These are phyloP conservation scores for Dissophora ornata DNA, from an alignment of 192 early-diverging fungal genomes.

Conservation along the genomic window DNA sequence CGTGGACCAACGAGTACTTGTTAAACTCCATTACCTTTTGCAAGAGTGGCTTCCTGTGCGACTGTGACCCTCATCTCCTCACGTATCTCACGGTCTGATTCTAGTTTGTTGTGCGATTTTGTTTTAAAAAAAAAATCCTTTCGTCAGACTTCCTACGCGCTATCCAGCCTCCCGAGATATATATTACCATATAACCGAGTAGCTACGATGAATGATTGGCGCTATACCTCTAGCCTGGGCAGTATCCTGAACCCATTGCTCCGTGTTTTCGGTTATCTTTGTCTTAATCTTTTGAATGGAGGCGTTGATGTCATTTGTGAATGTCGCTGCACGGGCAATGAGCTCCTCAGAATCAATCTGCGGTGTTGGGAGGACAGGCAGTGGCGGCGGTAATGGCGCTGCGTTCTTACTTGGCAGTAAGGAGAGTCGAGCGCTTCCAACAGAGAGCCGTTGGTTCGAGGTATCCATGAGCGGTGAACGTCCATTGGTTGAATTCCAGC, in stretches of 20 bases:
- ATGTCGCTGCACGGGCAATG: constrained; percentile 19
- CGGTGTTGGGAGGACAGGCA: constrained; percentile 10
- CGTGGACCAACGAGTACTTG: constrained; percentile 1
- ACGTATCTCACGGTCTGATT: constrained; percentile 27
- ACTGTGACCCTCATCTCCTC: constrained; percentile 26
- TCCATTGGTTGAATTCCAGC: neutral
- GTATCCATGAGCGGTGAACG: constrained; percentile 10
- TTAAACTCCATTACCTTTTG: constrained; percentile 15
- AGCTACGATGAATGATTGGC: no score
- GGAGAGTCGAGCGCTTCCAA: constrained; percentile 31
- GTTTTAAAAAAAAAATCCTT: neutral
- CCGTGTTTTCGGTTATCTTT: constrained; percentile 31
- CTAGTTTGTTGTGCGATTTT: neutral
- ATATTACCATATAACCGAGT: no score
- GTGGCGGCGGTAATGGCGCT: neutral
- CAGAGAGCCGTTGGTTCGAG: constrained; percentile 12
- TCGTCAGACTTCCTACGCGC: no score
- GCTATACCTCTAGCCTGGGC: constrained; percentile 30
- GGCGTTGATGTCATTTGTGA: constrained; percentile 30
- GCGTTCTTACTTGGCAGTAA: constrained; percentile 11
- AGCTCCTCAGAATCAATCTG: constrained; percentile 44
- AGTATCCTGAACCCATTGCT: constrained; percentile 39
- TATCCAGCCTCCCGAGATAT: no score
- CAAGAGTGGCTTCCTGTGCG: constrained; percentile 17
- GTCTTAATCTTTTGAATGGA: constrained; percentile 38